Base-by-base conservation (phyloP, 1,284 basidiomycete species). In the Abortiporus biennis region DNA sequence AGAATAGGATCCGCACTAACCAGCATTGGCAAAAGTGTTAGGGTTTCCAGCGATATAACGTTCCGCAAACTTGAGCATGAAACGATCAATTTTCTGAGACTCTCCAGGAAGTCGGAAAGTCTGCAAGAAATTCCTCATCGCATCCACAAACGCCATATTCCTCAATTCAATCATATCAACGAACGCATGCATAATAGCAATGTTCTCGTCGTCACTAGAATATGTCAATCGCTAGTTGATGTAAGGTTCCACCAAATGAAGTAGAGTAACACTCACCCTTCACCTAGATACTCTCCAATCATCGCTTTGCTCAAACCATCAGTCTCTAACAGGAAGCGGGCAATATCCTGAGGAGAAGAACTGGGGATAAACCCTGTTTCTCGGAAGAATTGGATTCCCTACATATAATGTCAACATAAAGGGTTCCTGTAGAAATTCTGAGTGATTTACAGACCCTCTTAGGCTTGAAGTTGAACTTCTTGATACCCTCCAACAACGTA, bases 391-490 rank as follows among this genome's bases (percentile, higher is more conserved):
- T 89, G 76, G 38, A 99, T 78, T 15, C 96, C 96, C 80, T 93
- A 45, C 31, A 12, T 24, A 33, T 36, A 35, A 21, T 51, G 37
- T 45, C 32, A 22, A 50, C 36, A 25, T 25, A 17, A 44, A 37
- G 40, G 42, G 24, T 19, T 21, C 8, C 38, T 29, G 6, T 21
- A 11, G 29, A 25, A 27, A 27, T 12, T 17, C 25, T 23, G 16
- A 24, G 43, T 24, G 16, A 40, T 3, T 21, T 9, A 63, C 70
- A 30, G 54, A 88, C 90, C 53, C 84, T 76, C 65, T 96, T 97
- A 9, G 96, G 94, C 66, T 98, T 99, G 69, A 88, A 94, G 66
- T 99, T 99, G 69, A 99, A 99, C 63, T 92, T 92, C 64, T 87
- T 92, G 62, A 99, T 90, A 22, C 95, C 97, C 59, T 99, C 96